A percentile compares a stretch with the other conserved stretches of the same genome.
Conservation (phyloP, 2,329 filamentous ascomycete genomes). For the Rhynchosporium secalis region DNA sequence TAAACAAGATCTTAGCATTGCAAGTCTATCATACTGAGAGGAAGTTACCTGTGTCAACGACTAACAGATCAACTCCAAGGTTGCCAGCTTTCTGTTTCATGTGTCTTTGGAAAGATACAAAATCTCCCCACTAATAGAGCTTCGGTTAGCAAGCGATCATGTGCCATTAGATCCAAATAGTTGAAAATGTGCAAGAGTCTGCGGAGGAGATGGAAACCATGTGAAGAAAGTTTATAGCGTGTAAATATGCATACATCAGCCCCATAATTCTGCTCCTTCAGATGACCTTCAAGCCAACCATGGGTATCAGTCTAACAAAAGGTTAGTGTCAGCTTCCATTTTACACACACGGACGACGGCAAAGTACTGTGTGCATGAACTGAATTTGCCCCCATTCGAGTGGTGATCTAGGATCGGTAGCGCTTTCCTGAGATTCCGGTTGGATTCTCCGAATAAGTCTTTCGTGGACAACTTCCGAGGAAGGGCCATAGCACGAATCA, state of each 20-base stretch:
- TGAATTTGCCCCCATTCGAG: slow-evolving; percentile 37
- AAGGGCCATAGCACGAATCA: slow-evolving; percentile 46
- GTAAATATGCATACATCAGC: slow-evolving; percentile 56
- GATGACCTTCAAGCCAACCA: slow-evolving; percentile 89
- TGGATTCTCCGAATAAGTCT: slow-evolving; percentile 52
- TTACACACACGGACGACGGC: not conserved
- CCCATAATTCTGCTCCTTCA: slow-evolving; percentile 88
- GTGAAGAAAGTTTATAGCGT: not conserved
- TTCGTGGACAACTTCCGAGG: slow-evolving; percentile 47
- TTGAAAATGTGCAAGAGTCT: not conserved
- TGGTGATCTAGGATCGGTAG: slow-evolving; percentile 44
- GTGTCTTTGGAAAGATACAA: slow-evolving; percentile 84
- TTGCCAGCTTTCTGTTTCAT: slow-evolving; percentile 76
- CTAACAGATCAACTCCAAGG: slow-evolving; percentile 74
- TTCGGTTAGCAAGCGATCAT: not conserved
- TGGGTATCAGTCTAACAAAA: slow-evolving; percentile 33
- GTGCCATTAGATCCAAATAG: not conserved
- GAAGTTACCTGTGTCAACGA: slow-evolving; percentile 75
- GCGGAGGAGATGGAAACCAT: not conserved
- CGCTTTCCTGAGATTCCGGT: slow-evolving; percentile 46
- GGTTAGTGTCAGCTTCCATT: slow-evolving; percentile 7
- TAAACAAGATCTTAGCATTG: not conserved
- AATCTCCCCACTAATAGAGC: slow-evolving; percentile 73
- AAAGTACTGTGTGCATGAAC: slow-evolving; percentile 35
- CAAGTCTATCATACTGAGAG: not conserved